A percentile compares a stretch with the other conserved stretches of the same genome.
These are phyloP conservation scores for Globisporangium uncinulatum DNA, from an alignment of 352 stramenopile species.

Conservation along the genomic window DNA sequence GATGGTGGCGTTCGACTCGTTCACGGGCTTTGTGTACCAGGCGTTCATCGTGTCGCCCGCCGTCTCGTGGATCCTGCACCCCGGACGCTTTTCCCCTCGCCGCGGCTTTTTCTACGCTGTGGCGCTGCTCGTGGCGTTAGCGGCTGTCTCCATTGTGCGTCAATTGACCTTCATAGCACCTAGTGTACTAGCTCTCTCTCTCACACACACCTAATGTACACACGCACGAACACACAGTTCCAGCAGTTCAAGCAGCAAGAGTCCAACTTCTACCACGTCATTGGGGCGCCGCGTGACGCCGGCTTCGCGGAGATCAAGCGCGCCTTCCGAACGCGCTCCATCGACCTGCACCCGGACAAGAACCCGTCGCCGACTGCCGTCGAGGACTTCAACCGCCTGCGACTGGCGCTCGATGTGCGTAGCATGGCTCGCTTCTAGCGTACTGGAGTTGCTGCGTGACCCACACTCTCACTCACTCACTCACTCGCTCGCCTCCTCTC, in stretches of 20 bases:
- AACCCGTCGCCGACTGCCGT: conserved; percentile 90
- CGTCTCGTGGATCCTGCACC: conserved; percentile 94
- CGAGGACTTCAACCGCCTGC: conserved; percentile 92
- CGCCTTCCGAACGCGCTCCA: conserved; percentile 92
- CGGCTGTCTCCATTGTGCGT: conserved; percentile 88
- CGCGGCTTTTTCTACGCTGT: conserved; percentile 94
- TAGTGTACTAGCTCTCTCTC: conserved; percentile 12
- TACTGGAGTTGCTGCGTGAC: no score
- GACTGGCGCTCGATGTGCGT: conserved; percentile 91
- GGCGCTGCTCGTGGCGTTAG: conserved; percentile 88
- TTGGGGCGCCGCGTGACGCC: conserved; percentile 87
- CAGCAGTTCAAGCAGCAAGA: conserved; percentile 89
- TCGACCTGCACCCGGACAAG: conserved; percentile 97
- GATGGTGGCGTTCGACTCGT: conserved; percentile 53
- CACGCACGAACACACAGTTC: conserved; percentile 16
- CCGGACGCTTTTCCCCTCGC: conserved; percentile 90
- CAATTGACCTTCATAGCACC: not conserved
- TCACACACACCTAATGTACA: not conserved
- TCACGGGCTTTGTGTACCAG: conserved; percentile 64
- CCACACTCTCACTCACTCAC: no score
- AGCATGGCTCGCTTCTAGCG: not conserved
- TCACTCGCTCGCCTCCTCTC: not conserved
- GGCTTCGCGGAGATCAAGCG: conserved; percentile 94
- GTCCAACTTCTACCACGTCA: conserved; percentile 93
- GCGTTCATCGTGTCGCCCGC: conserved; percentile 80